phyloP scores from a whole-genome alignment of 805 yeast species.

The Zygosaccharomyces bailii region DNA sequence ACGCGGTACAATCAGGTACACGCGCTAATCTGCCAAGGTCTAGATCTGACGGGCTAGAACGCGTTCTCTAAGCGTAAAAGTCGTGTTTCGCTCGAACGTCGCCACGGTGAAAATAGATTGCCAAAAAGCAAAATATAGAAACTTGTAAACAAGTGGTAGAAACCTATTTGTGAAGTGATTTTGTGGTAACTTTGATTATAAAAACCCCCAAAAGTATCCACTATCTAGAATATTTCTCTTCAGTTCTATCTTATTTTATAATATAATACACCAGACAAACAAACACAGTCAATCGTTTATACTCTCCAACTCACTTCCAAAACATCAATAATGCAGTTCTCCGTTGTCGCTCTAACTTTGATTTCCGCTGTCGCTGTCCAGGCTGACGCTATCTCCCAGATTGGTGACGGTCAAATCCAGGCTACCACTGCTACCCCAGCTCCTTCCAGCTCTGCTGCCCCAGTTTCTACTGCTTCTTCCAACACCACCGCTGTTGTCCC shows the following conservation, averaged over 20 bases:
- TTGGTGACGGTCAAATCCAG: slow-evolving; percentile 18
- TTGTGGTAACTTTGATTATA: neutral
- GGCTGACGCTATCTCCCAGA: slow-evolving; percentile 18
- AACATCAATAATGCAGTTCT: slow-evolving; percentile 15
- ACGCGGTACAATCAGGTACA: neutral
- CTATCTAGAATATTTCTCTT: neutral
- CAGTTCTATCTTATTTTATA: neutral
- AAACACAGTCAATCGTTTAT: slow-evolving; percentile 14
- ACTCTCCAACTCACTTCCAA: slow-evolving; percentile 1
- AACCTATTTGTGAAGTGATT: neutral
- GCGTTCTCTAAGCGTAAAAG: neutral
- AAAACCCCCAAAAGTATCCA: slow-evolving; percentile 1
- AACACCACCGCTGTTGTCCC: slow-evolving; percentile 11
- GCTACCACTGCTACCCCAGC: slow-evolving; percentile 13
- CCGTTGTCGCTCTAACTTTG: slow-evolving; percentile 18
- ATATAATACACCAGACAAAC: slow-evolving; percentile 4
- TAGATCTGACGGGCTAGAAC: neutral
- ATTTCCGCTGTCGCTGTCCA: slow-evolving; percentile 16
- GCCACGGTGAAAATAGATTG: neutral
- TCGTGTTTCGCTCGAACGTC: neutral
- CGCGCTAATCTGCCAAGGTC: no score
- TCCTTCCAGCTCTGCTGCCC: slow-evolving; percentile 4
- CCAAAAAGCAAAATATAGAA: neutral
- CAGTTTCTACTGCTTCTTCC: slow-evolving; percentile 7
- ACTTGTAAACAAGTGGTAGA: neutral